Evolutionary conservation across 805 yeast genomes (phyloP), one percentile per base, ranked within the genome.

Genomic region (Candida morakotiae): DNA sequence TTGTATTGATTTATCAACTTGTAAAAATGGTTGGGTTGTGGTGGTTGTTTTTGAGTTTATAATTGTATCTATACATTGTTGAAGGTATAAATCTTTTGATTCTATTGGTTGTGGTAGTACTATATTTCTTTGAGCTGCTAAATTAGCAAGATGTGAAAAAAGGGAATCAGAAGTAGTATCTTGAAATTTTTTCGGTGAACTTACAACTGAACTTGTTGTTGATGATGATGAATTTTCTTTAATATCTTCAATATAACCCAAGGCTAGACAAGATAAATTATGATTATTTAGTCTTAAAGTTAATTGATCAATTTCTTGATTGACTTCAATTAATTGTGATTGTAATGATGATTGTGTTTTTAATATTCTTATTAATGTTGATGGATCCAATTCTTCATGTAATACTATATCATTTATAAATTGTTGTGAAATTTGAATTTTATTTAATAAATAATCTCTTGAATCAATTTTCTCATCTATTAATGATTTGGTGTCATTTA

Each of bases 161-260:
- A 76, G 46, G 14, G 62, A 62, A 34, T 75, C 80, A 43, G 73
- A 55, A 4, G 21, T 23, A 4, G 21, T 23, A 11, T 26, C 65
- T 45, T 40, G 10, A 3, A 3, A 15, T 13, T 26, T 20, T 15
- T 33, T 37, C 2, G 40, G 40, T 11, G 40, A 37, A 9, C 18
- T 18, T 3, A 26, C n/a, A 22, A 11, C 35, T 17, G 21, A 9
- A 9, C 27, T 14, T 13, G 39, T 39, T n/a, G 39, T 22, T n/a
- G 40, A 15, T 13, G 39, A 39, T n/a, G 39, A 22, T n/a, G 40
- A 15, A 9, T 27, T 11, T 9, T 33, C 40, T 41, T 54, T 58
- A 10, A 67, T 58, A 47, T 66, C 72, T 42, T 71, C 74, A 13
- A 71, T 60, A 47, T 71, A 71, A 2, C 79, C 77, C 43, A 72